phyloP scores from a whole-genome alignment of 192 early-diverging fungal genomes.

The Cladochytrium replicatum region DNA sequence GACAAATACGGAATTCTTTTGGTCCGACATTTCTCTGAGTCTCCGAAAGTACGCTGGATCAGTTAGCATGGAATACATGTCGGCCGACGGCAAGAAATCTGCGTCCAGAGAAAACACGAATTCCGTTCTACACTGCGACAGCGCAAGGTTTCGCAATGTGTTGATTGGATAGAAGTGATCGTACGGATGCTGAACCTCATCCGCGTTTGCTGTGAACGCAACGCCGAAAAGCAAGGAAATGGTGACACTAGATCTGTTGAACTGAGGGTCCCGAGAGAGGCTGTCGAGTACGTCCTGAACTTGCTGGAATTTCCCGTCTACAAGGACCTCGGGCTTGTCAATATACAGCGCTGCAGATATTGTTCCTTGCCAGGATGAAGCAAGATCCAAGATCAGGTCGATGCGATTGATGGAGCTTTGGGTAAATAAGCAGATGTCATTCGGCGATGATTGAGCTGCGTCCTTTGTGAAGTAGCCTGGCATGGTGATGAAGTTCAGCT shows the following conservation, averaged over 20 bases:
- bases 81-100: constrained; percentile 17
- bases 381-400: neutral
- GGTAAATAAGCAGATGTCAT: constrained; percentile 1
- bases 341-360: constrained; percentile 19
- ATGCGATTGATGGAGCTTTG: neutral
- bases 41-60: neutral
- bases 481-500: constrained; percentile 5
- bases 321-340: no score
- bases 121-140: constrained; percentile 10
- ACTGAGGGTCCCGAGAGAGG: neutral
- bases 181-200: constrained; percentile 21
- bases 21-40: neutral
- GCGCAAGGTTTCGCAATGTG: constrained; percentile 19
- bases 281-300: constrained; percentile 2
- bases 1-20: neutral
- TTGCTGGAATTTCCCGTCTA: neutral
- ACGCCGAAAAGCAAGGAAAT: constrained; percentile 16
- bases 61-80: neutral
- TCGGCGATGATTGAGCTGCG: constrained; percentile 2
- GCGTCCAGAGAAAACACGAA: constrained; percentile 18
- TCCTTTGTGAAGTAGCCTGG: constrained; percentile 3
- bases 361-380: constrained; percentile 14
- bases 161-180: constrained; percentile 29
- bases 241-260: constrained; percentile 3
- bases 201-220: constrained; percentile 10